These are phyloP conservation scores for Psilocybe sp. DNA, from an alignment of 768 basidiomycete genomes.

Conservation along the genomic window DNA sequence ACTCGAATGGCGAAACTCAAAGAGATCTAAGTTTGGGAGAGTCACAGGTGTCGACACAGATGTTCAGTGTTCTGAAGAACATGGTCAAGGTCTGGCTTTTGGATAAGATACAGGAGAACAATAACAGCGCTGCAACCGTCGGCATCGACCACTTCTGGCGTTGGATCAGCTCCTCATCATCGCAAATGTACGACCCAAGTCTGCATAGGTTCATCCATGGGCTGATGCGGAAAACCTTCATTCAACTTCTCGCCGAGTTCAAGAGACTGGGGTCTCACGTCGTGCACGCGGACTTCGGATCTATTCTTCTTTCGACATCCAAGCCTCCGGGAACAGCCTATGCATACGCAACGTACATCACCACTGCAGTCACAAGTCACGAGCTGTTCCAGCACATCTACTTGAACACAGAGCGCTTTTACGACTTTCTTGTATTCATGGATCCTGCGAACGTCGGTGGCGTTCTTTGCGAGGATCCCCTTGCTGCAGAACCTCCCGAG, in stretches of 20 bases:
- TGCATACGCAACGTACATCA: slow-evolving; percentile 95
- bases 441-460: slow-evolving; percentile 91
- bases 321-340: slow-evolving; percentile 95
- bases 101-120: slow-evolving; percentile 73
- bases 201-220: slow-evolving; percentile 92
- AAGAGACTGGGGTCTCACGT: slow-evolving; percentile 91
- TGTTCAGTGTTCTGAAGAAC: slow-evolving; percentile 78
- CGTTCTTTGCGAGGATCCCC: slow-evolving; percentile 79
- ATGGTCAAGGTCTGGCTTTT: slow-evolving; percentile 92
- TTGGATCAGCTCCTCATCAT: slow-evolving; percentile 86
- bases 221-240: slow-evolving; percentile 97
- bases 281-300: slow-evolving; percentile 90
- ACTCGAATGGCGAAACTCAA: slow-evolving; percentile 65
- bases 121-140: slow-evolving; percentile 61
- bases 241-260: slow-evolving; percentile 95
- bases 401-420: slow-evolving; percentile 83
- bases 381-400: slow-evolving; percentile 94
- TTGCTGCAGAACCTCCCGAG: slow-evolving; percentile 64
- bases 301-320: slow-evolving; percentile 86
- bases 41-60: slow-evolving; percentile 81
- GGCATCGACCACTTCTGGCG: slow-evolving; percentile 96
- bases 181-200: slow-evolving; percentile 88
- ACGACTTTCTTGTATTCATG: slow-evolving; percentile 95
- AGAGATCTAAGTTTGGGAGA: slow-evolving; percentile 85
- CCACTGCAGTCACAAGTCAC: slow-evolving; percentile 88